A percentile compares a stretch with the other conserved stretches of the same genome.
Conservation (phyloP, 208 protist species). For the Polymyxa betae region DNA sequence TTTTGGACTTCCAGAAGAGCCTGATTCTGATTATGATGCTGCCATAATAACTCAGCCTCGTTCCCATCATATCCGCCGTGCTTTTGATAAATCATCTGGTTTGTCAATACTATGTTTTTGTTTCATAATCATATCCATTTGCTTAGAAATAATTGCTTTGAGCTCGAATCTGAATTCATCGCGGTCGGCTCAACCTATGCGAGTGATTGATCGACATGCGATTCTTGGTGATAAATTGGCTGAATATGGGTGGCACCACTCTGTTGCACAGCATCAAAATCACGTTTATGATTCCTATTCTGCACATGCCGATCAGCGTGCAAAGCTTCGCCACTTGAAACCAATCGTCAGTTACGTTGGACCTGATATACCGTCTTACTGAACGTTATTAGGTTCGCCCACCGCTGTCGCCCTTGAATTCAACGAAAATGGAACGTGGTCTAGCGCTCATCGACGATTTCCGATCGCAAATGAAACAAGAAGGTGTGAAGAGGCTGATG, state of each 20-base stretch:
- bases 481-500: not conserved
- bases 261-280: not conserved
- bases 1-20: not conserved
- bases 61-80: not conserved
- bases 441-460: conserved; percentile 11
- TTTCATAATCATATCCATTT: not conserved
- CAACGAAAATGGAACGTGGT: not conserved
- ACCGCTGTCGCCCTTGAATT: not conserved
- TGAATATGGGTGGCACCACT: not conserved
- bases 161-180: not conserved
- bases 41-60: not conserved
- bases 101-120: not conserved
- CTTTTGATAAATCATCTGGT: not conserved
- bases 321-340: conserved; percentile 37
- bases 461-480: conserved; percentile 7
- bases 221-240: not conserved
- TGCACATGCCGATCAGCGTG: conserved; percentile 3
- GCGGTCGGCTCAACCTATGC: not conserved
- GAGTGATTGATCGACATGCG: not conserved
- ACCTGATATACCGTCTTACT: not conserved
- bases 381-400: not conserved
- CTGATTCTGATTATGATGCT: not conserved
- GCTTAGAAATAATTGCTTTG: not conserved
- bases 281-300: not conserved
- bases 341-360: not conserved